phyloP scores from a whole-genome alignment of 192 early-diverging fungal species.

The Gryganskiella cystojenkinii region DNA sequence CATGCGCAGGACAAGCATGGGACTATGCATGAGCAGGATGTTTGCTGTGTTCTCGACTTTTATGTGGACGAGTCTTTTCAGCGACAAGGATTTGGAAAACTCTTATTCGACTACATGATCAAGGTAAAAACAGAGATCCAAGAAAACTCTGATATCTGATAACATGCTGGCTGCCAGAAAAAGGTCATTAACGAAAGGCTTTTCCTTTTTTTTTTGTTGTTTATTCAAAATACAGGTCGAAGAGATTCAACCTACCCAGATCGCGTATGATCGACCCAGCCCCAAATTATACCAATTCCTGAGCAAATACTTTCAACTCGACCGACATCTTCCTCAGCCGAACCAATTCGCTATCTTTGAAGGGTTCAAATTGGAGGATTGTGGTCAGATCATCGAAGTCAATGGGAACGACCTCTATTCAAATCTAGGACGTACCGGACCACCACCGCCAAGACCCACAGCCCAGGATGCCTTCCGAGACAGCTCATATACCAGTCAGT shows the following conservation, averaged over 20 bases:
- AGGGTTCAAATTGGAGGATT: conserved; percentile 37
- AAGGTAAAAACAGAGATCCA: conserved; percentile 10
- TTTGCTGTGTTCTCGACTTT: conserved; percentile 54
- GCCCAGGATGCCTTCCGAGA: neutral
- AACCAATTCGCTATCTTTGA: conserved; percentile 54
- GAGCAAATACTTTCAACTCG: conserved; percentile 47
- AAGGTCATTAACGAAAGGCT: too few relatives aligned
- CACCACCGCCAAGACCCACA: neutral
- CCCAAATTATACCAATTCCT: conserved; percentile 48
- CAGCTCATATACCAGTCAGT: too few relatives aligned
- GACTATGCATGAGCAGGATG: conserved; percentile 50
- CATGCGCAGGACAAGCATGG: conserved; percentile 36
- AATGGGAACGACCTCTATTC: conserved; percentile 12
- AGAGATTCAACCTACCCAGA: conserved; percentile 36
- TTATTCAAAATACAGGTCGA: conserved; percentile 21
- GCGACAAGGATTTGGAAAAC: conserved; percentile 48
- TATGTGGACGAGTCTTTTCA: conserved; percentile 50
- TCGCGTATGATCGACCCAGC: conserved; percentile 56
- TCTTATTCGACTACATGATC: conserved; percentile 54
- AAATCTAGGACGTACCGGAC: neutral
- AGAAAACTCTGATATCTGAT: neutral
- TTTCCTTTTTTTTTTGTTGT: neutral
- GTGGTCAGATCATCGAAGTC: conserved; percentile 26
- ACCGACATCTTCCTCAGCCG: conserved; percentile 45
- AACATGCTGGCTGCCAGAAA: too few relatives aligned